A percentile compares a stretch with the other conserved stretches of the same genome.
phyloP scores from a whole-genome alignment of 768 basidiomycete species.

The Suillus hirtellus region DNA sequence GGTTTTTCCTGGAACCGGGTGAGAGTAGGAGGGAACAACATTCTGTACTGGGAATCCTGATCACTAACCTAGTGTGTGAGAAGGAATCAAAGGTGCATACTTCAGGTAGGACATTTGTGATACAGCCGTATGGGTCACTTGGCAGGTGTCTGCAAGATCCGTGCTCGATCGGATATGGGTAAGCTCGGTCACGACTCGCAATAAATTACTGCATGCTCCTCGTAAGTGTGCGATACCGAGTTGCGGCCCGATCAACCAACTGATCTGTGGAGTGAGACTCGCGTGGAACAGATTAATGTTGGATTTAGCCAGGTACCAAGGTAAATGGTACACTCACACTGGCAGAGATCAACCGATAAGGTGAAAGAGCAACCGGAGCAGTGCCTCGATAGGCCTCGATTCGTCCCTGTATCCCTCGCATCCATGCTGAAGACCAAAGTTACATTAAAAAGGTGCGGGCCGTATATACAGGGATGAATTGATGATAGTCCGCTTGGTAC shows the following conservation, averaged over 20 bases:
- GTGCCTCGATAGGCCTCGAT: neutral
- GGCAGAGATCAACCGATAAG: neutral
- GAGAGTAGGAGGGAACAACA: neutral
- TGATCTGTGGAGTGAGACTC: slow-evolving; percentile 6
- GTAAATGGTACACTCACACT: neutral
- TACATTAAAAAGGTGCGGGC: neutral
- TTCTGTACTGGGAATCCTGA: neutral
- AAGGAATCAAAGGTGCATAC: slow-evolving; percentile 1
- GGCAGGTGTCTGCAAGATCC: slow-evolving; percentile 1
- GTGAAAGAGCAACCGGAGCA: neutral
- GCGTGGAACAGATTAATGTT: neutral
- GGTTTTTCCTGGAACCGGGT: neutral
- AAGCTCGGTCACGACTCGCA: neutral
- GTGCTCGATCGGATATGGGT: neutral
- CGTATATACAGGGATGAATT: neutral
- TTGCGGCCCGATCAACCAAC: slow-evolving; percentile 3
- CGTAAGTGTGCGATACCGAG: neutral
- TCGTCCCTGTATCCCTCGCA: neutral
- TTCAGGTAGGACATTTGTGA: slow-evolving; percentile 1
- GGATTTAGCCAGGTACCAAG: neutral
- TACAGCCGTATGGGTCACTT: neutral
- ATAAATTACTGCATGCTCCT: neutral
- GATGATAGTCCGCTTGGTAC: neutral
- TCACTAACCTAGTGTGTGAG: neutral
- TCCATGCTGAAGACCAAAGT: neutral